phyloP scores from a whole-genome alignment of 768 basidiomycete species.

The Collybiopsis luxurians region DNA sequence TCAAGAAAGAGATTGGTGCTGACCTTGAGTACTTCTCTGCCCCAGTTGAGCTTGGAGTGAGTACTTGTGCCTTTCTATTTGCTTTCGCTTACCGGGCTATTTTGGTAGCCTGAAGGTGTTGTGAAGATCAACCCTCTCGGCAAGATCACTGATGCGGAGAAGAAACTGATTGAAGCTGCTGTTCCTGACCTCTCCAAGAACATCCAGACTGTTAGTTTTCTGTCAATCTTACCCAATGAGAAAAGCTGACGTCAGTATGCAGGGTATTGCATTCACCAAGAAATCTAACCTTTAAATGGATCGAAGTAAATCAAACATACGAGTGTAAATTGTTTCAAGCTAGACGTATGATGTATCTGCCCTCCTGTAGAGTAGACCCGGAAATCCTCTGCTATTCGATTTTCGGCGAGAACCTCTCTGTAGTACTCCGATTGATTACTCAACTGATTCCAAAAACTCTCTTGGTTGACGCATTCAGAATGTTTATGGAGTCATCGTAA shows the following conservation, averaged over 20 bases:
- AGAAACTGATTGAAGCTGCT: slow-evolving; percentile 73
- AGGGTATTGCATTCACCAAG: slow-evolving; percentile 16
- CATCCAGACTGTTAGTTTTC: slow-evolving; percentile 60
- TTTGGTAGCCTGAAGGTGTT: slow-evolving; percentile 70
- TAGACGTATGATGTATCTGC: neutral
- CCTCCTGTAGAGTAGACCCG: too few relatives aligned
- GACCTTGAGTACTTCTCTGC: slow-evolving; percentile 88
- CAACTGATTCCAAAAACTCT: too few relatives aligned
- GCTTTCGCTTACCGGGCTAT: slow-evolving; percentile 2
- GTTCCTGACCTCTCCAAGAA: slow-evolving; percentile 74
- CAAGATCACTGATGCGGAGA: slow-evolving; percentile 66
- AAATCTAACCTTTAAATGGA: slow-evolving; percentile 12
- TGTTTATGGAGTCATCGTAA: too few relatives aligned
- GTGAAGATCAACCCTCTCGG: slow-evolving; percentile 83
- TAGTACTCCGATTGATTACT: too few relatives aligned
- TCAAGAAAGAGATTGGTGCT: slow-evolving; percentile 74
- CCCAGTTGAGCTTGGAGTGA: slow-evolving; percentile 84
- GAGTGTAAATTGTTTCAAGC: neutral
- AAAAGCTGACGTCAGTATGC: too few relatives aligned
- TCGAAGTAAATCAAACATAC: neutral
- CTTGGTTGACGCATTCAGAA: too few relatives aligned
- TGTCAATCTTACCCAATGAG: neutral
- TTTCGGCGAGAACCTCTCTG: too few relatives aligned
- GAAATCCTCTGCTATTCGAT: too few relatives aligned
- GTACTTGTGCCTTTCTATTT: slow-evolving; percentile 22